Percentiles rank a stretch among this genome's conserved stretches.
Evolutionary conservation across 345 rosid genomes (phyloP).

Genomic region (Acer yangbiense): DNA sequence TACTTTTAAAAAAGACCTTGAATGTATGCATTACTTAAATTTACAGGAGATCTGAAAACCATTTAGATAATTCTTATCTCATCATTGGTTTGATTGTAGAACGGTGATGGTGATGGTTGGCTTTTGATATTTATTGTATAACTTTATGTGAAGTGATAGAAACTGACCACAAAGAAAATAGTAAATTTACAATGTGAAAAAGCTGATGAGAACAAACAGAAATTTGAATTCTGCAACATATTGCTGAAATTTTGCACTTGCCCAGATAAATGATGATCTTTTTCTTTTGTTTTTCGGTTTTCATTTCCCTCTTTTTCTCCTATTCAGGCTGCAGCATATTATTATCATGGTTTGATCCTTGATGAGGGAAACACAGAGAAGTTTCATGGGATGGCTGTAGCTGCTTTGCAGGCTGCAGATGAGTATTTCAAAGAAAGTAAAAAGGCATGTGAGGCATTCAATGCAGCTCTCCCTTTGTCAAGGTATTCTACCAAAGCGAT

Average conservation of each 20-base stretch:
- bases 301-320: constrained; percentile 26
- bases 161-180: background rate
- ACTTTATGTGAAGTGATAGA: background rate
- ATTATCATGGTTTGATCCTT: constrained; percentile 95
- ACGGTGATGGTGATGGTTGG: background rate
- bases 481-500: constrained; percentile 48
- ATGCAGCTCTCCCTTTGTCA: constrained; percentile 72
- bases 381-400: constrained; percentile 93
- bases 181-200: background rate
- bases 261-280: background rate
- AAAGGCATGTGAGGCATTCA: constrained; percentile 75
- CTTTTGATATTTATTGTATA: background rate
- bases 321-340: constrained; percentile 93
- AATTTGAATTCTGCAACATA: background rate
- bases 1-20: background rate
- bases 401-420: constrained; percentile 96
- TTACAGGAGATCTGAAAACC: background rate
- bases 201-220: constrained; percentile 1
- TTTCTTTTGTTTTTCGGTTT: background rate
- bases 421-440: constrained; percentile 88
- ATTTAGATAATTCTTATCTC: background rate
- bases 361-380: constrained; percentile 98
- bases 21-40: background rate
- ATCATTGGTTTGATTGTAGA: background rate
- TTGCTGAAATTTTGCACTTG: constrained; percentile 3